Base-by-base conservation (phyloP, 441 rosid species). In the Mallotus repandus region DNA sequence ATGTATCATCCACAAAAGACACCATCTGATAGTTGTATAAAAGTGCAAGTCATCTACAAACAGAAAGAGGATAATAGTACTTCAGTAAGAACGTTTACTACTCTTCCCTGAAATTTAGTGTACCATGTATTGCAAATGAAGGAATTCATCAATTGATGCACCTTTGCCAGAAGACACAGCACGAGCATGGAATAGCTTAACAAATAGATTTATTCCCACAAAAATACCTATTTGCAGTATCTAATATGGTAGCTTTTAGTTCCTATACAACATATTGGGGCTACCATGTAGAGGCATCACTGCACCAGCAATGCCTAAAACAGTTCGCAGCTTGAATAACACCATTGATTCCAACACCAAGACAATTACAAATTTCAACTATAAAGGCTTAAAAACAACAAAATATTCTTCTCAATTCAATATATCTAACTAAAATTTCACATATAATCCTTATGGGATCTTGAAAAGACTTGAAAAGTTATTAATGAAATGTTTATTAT, bases 281-380 rank as follows among this genome's bases (percentile, higher is more conserved):
- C 41, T 35, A 35, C 13, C 15, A 59, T 9, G 58, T 25, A n/a
- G 13, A 14, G 53, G 52, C 53, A 48, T 12, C 49, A 71, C 55
- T 32, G 49, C 74, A 61, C 9, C 9, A 61, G 50, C 68, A 48
- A 13, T 53, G 43, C 58, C 54, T 49, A 32, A 43, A 54, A 50
- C 18, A 45, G 54, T 41, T 14, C 6, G 2, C 25, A 61, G 32
- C 19, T 61, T 61, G 25, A 49, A 61, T 46, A 18, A 49, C 7
- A n/a, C 3, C 48, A n/a, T 62, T 49, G 11, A 25, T 32, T 3
- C 59, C 21, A 71, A 45, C 1, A 9, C 48, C 9, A 7, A 16
- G 0, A 71, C 41, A 32, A 55, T 71, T 71, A 58, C 11, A 9
- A 32, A 62, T 50, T 71, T 50, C 41, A 55, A 72, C 52, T 48